A percentile compares a stretch with the other conserved stretches of the same genome.
Evolutionary conservation across 192 early-diverging fungal genomes (phyloP).

Genomic region (Pilaira anomala): DNA sequence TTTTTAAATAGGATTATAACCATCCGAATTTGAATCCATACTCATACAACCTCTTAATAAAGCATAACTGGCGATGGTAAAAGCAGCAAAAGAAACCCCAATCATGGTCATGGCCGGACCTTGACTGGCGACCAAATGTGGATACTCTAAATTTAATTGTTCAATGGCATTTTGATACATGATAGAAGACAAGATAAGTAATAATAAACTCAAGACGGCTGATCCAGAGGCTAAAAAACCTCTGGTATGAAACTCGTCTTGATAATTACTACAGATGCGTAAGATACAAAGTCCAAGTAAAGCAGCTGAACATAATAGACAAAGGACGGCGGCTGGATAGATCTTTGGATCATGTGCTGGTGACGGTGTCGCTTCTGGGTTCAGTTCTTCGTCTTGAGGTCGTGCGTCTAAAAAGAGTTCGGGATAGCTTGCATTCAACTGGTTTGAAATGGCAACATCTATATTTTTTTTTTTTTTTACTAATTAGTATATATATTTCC

Average conservation of each 20-base stretch:
- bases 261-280: conserved; percentile 3
- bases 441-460: conserved; percentile 17
- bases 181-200: conserved; percentile 15
- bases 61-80: conserved; percentile 9
- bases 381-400: conserved; percentile 14
- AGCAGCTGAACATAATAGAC: conserved; percentile 15
- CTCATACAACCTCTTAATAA: conserved; percentile 26
- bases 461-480: background rate
- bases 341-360: conserved; percentile 35
- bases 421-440: conserved; percentile 26
- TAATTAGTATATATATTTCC: background rate
- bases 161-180: conserved; percentile 25
- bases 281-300: conserved; percentile 7
- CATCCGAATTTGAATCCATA: background rate
- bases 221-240: conserved; percentile 20
- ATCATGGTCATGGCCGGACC: conserved; percentile 32
- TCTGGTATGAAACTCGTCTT: conserved; percentile 26
- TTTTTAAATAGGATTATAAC: background rate
- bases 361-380: conserved; percentile 19
- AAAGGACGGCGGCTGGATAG: conserved; percentile 19
- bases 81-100: conserved; percentile 19
- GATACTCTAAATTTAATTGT: conserved; percentile 22
- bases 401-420: conserved; percentile 16
- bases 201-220: conserved; percentile 16
- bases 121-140: conserved; percentile 22